These are phyloP conservation scores for Drosera capensis DNA, from an alignment of 148 eudicot genomes.

Conservation along the genomic window DNA sequence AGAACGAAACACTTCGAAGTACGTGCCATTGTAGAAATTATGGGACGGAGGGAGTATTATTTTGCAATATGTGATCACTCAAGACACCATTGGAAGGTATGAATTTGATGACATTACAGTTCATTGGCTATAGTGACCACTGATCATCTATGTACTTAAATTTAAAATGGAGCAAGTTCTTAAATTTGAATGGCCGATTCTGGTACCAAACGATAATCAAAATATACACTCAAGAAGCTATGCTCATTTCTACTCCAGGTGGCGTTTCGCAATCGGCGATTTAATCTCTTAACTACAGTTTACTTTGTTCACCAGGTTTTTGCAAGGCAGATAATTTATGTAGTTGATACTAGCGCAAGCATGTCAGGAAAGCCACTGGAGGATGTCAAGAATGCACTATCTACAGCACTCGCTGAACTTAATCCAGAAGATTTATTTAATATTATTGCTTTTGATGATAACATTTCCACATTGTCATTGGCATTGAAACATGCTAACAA, in stretches of 20 bases:
- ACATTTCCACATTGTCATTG: conserved; percentile 36
- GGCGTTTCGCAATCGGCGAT: not conserved
- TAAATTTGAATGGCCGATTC: too few species aligned
- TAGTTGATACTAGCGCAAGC: conserved; percentile 83
- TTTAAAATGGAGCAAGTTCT: too few species aligned
- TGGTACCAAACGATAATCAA: too few species aligned
- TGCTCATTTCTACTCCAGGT: too few species aligned
- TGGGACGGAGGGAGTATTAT: too few species aligned
- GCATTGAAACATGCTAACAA: conserved; percentile 38
- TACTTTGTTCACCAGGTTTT: conserved; percentile 32
- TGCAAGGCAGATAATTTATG: conserved; percentile 53
- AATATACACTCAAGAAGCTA: too few species aligned
- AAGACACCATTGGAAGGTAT: too few species aligned
- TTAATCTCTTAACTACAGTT: not conserved
- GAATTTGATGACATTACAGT: not conserved
- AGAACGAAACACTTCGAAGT: too few species aligned
- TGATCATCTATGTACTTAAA: not conserved
- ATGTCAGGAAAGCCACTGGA: conserved; percentile 73
- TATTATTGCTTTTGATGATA: conserved; percentile 60
- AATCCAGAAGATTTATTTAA: conserved; percentile 51
- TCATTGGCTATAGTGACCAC: not conserved
- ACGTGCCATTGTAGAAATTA: not conserved
- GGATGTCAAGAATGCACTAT: conserved; percentile 44
- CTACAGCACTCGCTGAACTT: conserved; percentile 60
- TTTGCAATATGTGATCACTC: too few species aligned